A percentile compares a stretch with the other conserved stretches of the same genome.
phyloP scores from a whole-genome alignment of 1,284 basidiomycete genomes.

The Chalciporus sp. region DNA sequence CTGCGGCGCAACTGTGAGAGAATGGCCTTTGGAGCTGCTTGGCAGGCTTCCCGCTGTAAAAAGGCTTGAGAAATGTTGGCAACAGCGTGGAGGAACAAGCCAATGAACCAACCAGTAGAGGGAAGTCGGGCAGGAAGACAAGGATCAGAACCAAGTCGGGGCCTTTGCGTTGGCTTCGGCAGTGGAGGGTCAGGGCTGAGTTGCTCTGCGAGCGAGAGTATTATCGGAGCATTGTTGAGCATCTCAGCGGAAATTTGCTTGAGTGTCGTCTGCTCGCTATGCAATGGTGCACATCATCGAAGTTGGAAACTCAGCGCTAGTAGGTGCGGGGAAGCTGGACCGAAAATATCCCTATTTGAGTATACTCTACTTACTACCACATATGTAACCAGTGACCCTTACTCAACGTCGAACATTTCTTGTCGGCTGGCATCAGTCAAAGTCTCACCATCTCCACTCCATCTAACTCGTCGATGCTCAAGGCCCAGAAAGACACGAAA shows the following conservation, averaged over 20 bases:
- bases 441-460: not conserved
- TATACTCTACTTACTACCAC: not conserved
- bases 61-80: slow-evolving; percentile 50
- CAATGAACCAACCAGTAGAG: slow-evolving; percentile 50
- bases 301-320: slow-evolving; percentile 7
- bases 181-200: slow-evolving; percentile 26
- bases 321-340: not conserved
- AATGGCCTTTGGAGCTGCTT: slow-evolving; percentile 53
- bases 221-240: slow-evolving; percentile 59
- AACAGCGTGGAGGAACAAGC: slow-evolving; percentile 12
- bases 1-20: slow-evolving; percentile 49
- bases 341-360: slow-evolving; percentile 5
- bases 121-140: slow-evolving; percentile 72
- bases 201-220: slow-evolving; percentile 42
- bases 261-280: not conserved
- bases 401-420: not conserved
- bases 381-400: no score
- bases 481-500: slow-evolving; percentile 57
- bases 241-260: slow-evolving; percentile 27
- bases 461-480: slow-evolving; percentile 44
- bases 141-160: slow-evolving; percentile 48
- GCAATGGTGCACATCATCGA: slow-evolving; percentile 14
- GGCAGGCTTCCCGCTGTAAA: slow-evolving; percentile 66
- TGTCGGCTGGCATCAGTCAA: no score
- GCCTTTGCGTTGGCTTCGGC: slow-evolving; percentile 27